phyloP scores from a whole-genome alignment of 208 protist genomes.

The Endotrypanum monterogeii region DNA sequence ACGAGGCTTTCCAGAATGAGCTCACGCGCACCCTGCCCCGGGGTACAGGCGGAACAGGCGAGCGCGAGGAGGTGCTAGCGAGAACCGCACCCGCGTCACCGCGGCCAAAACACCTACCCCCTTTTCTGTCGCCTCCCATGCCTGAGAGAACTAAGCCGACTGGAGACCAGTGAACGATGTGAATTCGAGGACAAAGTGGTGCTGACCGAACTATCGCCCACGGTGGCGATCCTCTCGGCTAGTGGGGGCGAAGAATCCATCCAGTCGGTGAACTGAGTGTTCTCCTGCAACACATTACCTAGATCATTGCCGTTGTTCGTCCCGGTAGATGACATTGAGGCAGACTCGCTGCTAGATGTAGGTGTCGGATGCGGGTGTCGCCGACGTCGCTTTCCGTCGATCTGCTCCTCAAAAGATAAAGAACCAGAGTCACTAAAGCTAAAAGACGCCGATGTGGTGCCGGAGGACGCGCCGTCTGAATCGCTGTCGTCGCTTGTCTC shows the following conservation, averaged over 20 bases:
- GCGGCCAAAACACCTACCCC: background rate
- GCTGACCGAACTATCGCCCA: background rate
- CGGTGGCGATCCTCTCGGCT: background rate
- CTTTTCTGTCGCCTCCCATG: background rate
- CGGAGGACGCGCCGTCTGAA: constrained; percentile 14
- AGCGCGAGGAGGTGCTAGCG: background rate
- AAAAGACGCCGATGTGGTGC: background rate
- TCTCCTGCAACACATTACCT: background rate
- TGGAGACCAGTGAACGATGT: background rate
- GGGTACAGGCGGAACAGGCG: background rate
- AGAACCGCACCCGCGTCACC: background rate
- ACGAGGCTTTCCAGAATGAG: too few species aligned
- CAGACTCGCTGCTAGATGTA: background rate
- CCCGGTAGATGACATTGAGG: background rate
- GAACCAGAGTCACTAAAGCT: background rate
- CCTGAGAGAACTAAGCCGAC: background rate
- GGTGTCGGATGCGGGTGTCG: background rate
- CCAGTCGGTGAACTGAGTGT: background rate
- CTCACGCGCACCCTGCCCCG: background rate
- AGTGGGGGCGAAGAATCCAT: background rate
- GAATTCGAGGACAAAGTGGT: background rate
- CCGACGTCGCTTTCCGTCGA: background rate
- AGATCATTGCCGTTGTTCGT: background rate
- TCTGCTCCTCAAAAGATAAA: background rate
- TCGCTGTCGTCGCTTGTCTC: constrained; percentile 26